A percentile compares a stretch with the other conserved stretches of the same genome.
These are phyloP conservation scores for Fonsecaea erecta DNA, from an alignment of 2,329 filamentous ascomycete genomes.

Conservation along the genomic window DNA sequence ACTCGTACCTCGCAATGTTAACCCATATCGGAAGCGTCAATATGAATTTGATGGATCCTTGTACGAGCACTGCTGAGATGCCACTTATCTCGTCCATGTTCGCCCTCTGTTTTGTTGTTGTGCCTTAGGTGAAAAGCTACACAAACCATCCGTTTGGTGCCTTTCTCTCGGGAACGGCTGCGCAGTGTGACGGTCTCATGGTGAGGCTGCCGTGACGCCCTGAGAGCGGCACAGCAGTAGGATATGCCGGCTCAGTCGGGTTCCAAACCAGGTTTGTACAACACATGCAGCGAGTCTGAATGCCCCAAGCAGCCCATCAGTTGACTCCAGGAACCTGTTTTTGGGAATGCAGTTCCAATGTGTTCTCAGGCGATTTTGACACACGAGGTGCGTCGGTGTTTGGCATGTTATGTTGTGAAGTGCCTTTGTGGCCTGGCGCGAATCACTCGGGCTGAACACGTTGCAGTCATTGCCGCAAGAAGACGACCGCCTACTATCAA, in stretches of 20 bases:
- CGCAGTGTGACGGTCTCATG: slow-evolving; percentile 2
- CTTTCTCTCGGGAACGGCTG: slow-evolving; percentile 1
- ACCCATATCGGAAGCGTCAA: not conserved
- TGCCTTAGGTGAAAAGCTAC: not conserved
- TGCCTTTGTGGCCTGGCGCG: not conserved
- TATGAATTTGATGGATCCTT: not conserved
- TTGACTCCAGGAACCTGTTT: not conserved
- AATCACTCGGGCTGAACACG: not conserved
- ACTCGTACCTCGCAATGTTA: not conserved
- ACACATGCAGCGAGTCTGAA: not conserved
- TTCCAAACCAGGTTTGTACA: slow-evolving; percentile 2
- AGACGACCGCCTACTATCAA: not conserved
- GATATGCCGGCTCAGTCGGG: slow-evolving; percentile 2
- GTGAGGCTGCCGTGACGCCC: not conserved
- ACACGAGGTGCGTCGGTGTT: not conserved
- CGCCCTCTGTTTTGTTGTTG: not conserved
- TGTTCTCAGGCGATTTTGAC: not conserved
- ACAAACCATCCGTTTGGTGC: not conserved
- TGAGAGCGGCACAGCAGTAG: not conserved
- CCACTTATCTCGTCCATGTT: not conserved
- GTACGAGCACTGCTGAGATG: not conserved
- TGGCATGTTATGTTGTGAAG: not conserved
- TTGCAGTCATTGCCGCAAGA: not conserved
- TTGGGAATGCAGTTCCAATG: not conserved
- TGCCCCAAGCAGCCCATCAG: slow-evolving; percentile 6